Evolutionary conservation across 2,329 filamentous ascomycete species (phyloP).

Genomic region (Alternaria burnsii): DNA sequence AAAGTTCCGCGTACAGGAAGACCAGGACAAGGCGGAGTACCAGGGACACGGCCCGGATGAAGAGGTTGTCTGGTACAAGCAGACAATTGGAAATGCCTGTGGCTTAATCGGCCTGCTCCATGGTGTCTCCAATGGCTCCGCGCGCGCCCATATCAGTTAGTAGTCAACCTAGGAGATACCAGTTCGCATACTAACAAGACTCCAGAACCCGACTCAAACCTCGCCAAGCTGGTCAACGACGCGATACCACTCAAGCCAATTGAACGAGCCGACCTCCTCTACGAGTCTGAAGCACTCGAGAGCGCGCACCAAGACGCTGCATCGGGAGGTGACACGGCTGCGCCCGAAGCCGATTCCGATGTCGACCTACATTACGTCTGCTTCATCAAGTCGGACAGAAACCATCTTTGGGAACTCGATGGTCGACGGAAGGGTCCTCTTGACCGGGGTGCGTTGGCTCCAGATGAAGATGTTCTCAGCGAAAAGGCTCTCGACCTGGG

Average conservation of each 20-base stretch:
- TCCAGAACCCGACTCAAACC: constrained; percentile 60
- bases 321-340: constrained; percentile 76
- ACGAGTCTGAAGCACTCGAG: constrained; percentile 78
- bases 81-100: constrained; percentile 95
- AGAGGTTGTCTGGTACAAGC: constrained; percentile 90
- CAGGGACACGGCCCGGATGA: constrained; percentile 71
- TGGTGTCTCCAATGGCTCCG: constrained; percentile 80
- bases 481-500: constrained; percentile 78
- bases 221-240: constrained; percentile 71
- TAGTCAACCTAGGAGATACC: background rate
- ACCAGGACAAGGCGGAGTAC: constrained; percentile 71
- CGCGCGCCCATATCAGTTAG: constrained; percentile 56
- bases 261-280: constrained; percentile 76
- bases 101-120: constrained; percentile 91
- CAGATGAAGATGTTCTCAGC: constrained; percentile 64
- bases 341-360: constrained; percentile 79
- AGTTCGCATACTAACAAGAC: constrained; percentile 21
- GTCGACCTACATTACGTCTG: constrained; percentile 97
- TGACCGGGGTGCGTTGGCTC: constrained; percentile 61
- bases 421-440: constrained; percentile 77
- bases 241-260: constrained; percentile 74
- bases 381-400: constrained; percentile 80
- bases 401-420: constrained; percentile 81
- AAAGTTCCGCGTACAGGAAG: constrained; percentile 76
- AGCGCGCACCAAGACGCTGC: constrained; percentile 81